These are phyloP conservation scores for Trichomonascus vanleenenianus DNA, from an alignment of 805 yeast species.

Conservation along the genomic window DNA sequence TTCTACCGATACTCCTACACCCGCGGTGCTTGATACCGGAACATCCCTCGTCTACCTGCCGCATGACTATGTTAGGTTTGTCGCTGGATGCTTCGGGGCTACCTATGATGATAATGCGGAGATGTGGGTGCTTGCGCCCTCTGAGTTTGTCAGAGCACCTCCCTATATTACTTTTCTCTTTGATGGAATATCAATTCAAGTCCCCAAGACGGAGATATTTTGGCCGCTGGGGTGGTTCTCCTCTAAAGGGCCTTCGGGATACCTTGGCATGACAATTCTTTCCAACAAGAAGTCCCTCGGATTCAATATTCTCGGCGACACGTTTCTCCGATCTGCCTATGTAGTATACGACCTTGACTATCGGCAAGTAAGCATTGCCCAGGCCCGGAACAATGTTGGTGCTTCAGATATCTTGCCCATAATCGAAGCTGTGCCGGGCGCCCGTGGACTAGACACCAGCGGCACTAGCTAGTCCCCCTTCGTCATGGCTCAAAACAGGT, in stretches of 20 bases:
- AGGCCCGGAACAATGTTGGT: slow-evolving; percentile 22
- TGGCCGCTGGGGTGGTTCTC: slow-evolving; percentile 23
- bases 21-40: slow-evolving; percentile 48
- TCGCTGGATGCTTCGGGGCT: slow-evolving; percentile 35
- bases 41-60: slow-evolving; percentile 48
- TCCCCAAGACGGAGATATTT: slow-evolving; percentile 27
- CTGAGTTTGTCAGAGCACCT: slow-evolving; percentile 20
- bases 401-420: too few relatives aligned
- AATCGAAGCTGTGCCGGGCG: too few relatives aligned
- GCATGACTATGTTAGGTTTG: slow-evolving; percentile 21
- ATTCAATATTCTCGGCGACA: slow-evolving; percentile 46
- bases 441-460: too few relatives aligned
- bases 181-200: slow-evolving; percentile 42
- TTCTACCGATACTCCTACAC: slow-evolving; percentile 9
- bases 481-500: too few relatives aligned
- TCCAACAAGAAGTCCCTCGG: slow-evolving; percentile 23
- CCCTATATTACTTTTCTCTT: slow-evolving; percentile 38
- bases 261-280: slow-evolving; percentile 24
- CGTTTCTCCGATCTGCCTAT: slow-evolving; percentile 54
- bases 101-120: slow-evolving; percentile 32
- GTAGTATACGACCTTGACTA: slow-evolving; percentile 58
- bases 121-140: slow-evolving; percentile 34
- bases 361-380: slow-evolving; percentile 46
- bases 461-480: too few relatives aligned
- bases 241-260: slow-evolving; percentile 17